phyloP scores from a whole-genome alignment of 2,329 filamentous ascomycete genomes.

The Aureobasidium sp. region DNA sequence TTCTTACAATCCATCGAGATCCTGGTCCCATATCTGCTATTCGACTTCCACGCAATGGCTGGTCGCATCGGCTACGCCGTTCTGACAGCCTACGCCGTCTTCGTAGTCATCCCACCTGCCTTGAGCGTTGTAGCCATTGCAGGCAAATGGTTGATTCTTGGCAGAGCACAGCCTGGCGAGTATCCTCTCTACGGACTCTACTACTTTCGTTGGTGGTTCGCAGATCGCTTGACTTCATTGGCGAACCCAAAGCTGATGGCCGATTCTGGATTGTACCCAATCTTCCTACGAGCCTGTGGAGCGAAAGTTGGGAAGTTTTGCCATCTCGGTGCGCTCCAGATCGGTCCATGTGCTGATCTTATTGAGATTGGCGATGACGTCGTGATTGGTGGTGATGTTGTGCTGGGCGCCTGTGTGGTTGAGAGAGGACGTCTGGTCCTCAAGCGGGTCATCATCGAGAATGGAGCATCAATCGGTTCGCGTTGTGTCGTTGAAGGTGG shows the following conservation, averaged over 20 bases:
- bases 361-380: neutral
- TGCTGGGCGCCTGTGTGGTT: neutral
- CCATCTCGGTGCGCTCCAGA: neutral
- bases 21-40: neutral
- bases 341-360: neutral
- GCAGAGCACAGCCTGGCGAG: neutral
- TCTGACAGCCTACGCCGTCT: neutral
- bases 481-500: neutral
- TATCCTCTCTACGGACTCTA: neutral
- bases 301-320: neutral
- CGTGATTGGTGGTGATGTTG: slow-evolving; percentile 2
- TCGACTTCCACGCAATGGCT: neutral
- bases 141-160: neutral
- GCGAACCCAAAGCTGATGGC: neutral
- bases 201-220: slow-evolving; percentile 1
- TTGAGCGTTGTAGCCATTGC: neutral
- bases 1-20: slow-evolving; percentile 3
- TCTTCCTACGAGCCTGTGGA: neutral
- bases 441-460: neutral
- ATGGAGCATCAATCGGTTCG: neutral
- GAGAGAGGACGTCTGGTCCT: neutral
- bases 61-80: neutral
- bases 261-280: neutral
- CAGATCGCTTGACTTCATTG: neutral
- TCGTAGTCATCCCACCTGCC: neutral